Base-by-base conservation (phyloP, 441 rosid genomes). In the Erodium trifolium region DNA sequence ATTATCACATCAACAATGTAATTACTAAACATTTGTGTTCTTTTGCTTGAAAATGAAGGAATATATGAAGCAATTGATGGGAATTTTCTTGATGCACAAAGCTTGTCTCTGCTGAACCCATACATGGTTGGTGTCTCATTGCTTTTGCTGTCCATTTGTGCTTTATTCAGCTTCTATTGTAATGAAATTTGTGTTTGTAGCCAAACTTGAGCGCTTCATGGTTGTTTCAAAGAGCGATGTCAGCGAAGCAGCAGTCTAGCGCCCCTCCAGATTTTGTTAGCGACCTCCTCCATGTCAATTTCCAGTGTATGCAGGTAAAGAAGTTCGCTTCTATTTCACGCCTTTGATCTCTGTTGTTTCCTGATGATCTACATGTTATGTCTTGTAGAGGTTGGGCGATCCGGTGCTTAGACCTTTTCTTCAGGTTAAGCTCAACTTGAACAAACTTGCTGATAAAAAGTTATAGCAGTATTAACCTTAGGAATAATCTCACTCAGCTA, bases 181-280 rank as follows among this genome's bases (percentile, higher is more conserved):
- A 29, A 19, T 62, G 2, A 13, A 67, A 53, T 81, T 77, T 68
- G 68, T 67, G 39, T 77, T 8, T 73, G 78, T 80, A 90, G 98
- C 97, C 97, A 19, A 93, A 89, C 79, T 85, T 93, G 79, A 93
- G 95, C 29, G 82, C 96, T 64, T 88, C 97, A 34, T 93, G 97
- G 97, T 80, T 93, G 49, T 93, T 93, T 80, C 99, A 93, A 76
- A 85, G 86, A 70, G 99, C 96, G 68, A 93, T 91, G 99, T 91
- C 99, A 53, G 95, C 93, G 1, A 85, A 87, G 78, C 84, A 87
- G 69, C 78, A 84, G 65, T 71, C 89, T 2, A 75, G 81, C 77
- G 91, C 89, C 75, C 78, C 87, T 43, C 84, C 89, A 35, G 87
- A 83, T 78, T 88, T 93, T 70, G 83, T 86, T 53, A 93, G 88